Percentiles rank a stretch among this genome's conserved stretches.
Conservation (phyloP, 2,329 filamentous ascomycete species). For the Coniochaeta sp. region DNA sequence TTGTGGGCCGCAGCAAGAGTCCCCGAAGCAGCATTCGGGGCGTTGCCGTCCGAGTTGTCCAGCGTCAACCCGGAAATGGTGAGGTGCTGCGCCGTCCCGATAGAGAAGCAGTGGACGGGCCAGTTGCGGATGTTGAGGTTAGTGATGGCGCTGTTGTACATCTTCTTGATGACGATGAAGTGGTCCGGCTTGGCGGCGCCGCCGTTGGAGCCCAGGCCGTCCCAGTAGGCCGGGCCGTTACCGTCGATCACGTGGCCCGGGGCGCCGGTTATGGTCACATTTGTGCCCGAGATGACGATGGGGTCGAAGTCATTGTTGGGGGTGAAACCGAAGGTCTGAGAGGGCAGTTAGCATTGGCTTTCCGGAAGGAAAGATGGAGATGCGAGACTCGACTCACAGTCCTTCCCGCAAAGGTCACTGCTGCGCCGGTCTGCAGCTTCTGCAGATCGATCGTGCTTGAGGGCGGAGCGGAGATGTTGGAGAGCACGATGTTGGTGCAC, state of each 20-base stretch:
- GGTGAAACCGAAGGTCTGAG: conserved; percentile 7
- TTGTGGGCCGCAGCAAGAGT: conserved; percentile 30
- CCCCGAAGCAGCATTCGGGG: conserved; percentile 12
- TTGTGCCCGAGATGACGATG: conserved; percentile 10
- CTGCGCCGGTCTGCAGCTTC: conserved; percentile 21
- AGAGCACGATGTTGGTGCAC: conserved; percentile 28
- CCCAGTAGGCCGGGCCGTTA: conserved; percentile 15
- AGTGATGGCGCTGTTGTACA: conserved; percentile 27
- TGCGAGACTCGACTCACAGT: conserved; percentile 3
- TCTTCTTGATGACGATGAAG: conserved; percentile 41
- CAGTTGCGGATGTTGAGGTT: conserved; percentile 32
- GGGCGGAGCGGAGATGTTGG: conserved; percentile 24
- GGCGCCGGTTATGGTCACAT: conserved; percentile 12
- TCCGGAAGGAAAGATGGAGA: too few relatives aligned
- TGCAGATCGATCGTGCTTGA: conserved; percentile 26
- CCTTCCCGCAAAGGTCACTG: conserved; percentile 16
- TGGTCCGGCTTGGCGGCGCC: conserved; percentile 29
- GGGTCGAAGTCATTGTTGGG: conserved; percentile 5
- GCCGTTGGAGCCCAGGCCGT: conserved; percentile 27
- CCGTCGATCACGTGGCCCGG: conserved; percentile 11
- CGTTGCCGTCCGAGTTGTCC: conserved; percentile 29
- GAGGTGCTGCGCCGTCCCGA: conserved; percentile 26
- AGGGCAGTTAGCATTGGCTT: background rate
- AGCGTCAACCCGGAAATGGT: conserved; percentile 26
- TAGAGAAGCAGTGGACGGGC: conserved; percentile 32